A percentile compares a stretch with the other conserved stretches of the same genome.
Evolutionary conservation across 2,329 filamentous ascomycete genomes (phyloP).

Genomic region (Sporothrix inflata): DNA sequence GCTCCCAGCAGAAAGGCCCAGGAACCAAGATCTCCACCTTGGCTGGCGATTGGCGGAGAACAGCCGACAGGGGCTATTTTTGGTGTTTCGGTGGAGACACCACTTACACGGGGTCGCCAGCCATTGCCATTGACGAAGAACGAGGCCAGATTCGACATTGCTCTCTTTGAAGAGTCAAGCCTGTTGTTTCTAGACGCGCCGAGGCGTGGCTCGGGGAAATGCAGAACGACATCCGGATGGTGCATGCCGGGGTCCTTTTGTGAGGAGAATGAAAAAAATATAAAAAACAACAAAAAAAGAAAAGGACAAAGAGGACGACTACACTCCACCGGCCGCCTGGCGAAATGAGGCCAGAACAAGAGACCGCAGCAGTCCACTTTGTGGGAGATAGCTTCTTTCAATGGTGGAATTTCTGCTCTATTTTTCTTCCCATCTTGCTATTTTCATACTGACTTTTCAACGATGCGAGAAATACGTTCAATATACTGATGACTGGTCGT

Average conservation of each 20-base stretch:
- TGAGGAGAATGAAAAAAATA: not conserved
- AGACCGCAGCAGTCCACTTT: not conserved
- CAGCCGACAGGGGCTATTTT: slow-evolving; percentile 10
- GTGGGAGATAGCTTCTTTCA: not conserved
- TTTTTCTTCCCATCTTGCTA: not conserved
- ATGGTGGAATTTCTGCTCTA: not conserved
- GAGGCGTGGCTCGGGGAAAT: not conserved
- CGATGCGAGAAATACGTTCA: not conserved
- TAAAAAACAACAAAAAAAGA: not conserved
- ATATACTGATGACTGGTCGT: not conserved
- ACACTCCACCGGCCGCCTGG: slow-evolving; percentile 10
- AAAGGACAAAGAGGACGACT: not conserved
- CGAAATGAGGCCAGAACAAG: slow-evolving; percentile 22
- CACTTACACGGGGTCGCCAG: slow-evolving; percentile 13
- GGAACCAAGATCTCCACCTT: slow-evolving; percentile 7
- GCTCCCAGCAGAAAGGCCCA: not conserved
- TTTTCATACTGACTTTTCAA: not conserved
- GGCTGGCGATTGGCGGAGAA: slow-evolving; percentile 22
- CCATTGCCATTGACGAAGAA: slow-evolving; percentile 2
- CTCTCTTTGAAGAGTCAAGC: not conserved
- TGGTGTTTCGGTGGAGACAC: not conserved
- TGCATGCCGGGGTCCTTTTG: not conserved
- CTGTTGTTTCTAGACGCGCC: slow-evolving; percentile 13
- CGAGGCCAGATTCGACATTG: not conserved
- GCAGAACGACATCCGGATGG: not conserved